Evolutionary conservation across 305 asterid species (phyloP).

Genomic region (Fraxinus ornus): DNA sequence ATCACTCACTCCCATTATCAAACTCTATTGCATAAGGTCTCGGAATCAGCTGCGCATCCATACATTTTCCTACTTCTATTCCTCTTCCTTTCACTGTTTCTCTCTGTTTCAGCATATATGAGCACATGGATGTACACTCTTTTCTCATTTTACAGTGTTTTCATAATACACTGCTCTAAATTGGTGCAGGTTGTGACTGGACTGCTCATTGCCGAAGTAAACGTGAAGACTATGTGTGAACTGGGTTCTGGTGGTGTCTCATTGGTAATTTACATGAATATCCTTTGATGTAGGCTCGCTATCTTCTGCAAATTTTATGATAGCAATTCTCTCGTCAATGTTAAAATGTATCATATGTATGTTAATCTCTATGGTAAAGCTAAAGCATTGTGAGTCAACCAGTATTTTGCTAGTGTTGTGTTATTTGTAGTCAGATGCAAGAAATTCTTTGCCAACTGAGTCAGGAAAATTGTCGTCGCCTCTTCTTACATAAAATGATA

Average conservation of each 20-base stretch:
- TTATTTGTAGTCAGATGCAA: slow-evolving; percentile 12
- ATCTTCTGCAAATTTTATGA: slow-evolving; percentile 5
- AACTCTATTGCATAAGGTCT: slow-evolving; percentile 4
- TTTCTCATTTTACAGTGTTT: slow-evolving; percentile 10
- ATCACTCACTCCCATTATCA: background rate
- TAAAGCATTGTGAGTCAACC: slow-evolving; percentile 5
- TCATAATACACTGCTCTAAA: slow-evolving; percentile 23
- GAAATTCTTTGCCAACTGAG: slow-evolving; percentile 3
- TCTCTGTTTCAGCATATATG: background rate
- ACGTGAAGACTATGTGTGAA: slow-evolving; percentile 94
- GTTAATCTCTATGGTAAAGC: background rate
- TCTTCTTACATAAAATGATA: background rate
- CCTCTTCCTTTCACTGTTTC: background rate
- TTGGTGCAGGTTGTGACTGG: slow-evolving; percentile 73
- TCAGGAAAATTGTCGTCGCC: slow-evolving; percentile 1
- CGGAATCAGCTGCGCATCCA: slow-evolving; percentile 4
- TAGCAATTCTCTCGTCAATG: background rate
- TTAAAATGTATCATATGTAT: background rate
- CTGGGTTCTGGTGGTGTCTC: slow-evolving; percentile 96
- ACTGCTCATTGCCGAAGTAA: slow-evolving; percentile 92
- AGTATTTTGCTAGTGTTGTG: slow-evolving; percentile 9
- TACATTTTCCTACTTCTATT: background rate
- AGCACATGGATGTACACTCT: background rate
- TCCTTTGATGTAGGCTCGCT: slow-evolving; percentile 13
- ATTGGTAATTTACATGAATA: slow-evolving; percentile 50